phyloP scores from a whole-genome alignment of 352 stramenopile genomes.

The Phytophthora pseudosyringae region DNA sequence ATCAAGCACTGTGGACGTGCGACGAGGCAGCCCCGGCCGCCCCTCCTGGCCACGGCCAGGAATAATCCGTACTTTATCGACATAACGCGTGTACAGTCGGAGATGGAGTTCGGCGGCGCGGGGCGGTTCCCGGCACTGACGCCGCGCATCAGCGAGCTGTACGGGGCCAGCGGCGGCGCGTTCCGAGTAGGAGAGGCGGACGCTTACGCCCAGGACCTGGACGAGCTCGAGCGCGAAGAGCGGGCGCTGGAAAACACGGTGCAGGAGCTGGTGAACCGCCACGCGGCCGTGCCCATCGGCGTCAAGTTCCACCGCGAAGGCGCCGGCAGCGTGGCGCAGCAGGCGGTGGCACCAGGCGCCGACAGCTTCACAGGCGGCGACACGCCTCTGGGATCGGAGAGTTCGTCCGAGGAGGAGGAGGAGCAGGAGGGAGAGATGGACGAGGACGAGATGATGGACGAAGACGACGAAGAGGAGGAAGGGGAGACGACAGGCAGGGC shows the following conservation, averaged over 20 bases:
- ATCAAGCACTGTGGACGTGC: slow-evolving; percentile 1
- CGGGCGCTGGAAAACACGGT: slow-evolving; percentile 56
- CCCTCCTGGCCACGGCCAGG: not conserved
- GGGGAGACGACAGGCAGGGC: slow-evolving; percentile 29
- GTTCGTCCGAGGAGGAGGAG: slow-evolving; percentile 51
- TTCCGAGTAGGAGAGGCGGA: slow-evolving; percentile 53
- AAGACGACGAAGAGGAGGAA: slow-evolving; percentile 32
- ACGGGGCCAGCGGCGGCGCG: slow-evolving; percentile 50
- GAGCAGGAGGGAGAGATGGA: slow-evolving; percentile 50
- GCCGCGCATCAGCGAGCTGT: slow-evolving; percentile 62
- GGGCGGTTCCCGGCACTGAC: slow-evolving; percentile 45
- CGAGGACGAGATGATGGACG: slow-evolving; percentile 42
- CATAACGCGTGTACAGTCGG: not conserved
- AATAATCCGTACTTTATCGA: not conserved
- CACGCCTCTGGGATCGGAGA: slow-evolving; percentile 13
- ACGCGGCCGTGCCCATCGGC: slow-evolving; percentile 57
- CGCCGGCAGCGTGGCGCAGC: slow-evolving; percentile 11
- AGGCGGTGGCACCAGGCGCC: slow-evolving; percentile 1
- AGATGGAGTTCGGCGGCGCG: slow-evolving; percentile 26
- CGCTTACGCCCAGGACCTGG: slow-evolving; percentile 51
- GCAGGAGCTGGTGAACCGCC: slow-evolving; percentile 56
- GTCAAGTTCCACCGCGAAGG: slow-evolving; percentile 61
- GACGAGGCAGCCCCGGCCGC: slow-evolving; percentile 5
- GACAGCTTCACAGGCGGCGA: slow-evolving; percentile 8
- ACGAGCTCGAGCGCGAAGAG: slow-evolving; percentile 68